Percentiles rank a stretch among this genome's conserved stretches.
Evolutionary conservation across 495 filamentous ascomycete species (phyloP).

Genomic region (Penicillium ochrochloron): DNA sequence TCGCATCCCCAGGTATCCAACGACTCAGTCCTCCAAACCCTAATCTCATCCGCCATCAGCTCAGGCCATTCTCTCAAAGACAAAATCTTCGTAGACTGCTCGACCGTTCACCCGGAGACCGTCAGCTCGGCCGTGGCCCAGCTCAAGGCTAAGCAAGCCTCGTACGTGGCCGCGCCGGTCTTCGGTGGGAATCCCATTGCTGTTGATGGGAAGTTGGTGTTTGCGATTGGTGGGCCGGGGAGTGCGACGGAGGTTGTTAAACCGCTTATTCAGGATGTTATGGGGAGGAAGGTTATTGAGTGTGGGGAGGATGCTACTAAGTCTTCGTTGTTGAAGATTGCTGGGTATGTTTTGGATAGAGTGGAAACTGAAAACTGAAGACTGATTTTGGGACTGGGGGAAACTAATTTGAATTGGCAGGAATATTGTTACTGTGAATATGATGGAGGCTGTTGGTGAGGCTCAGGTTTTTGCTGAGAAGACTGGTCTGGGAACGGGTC

Average conservation of each 20-base stretch:
- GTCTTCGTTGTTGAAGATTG: slow-evolving; percentile 53
- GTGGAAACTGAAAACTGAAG: no score
- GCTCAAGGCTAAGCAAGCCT: slow-evolving; percentile 40
- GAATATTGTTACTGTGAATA: slow-evolving; percentile 52
- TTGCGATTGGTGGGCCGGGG: slow-evolving; percentile 48
- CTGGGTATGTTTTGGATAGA: slow-evolving; percentile 34
- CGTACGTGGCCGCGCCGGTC: slow-evolving; percentile 49
- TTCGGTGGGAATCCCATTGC: slow-evolving; percentile 53
- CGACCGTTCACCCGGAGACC: slow-evolving; percentile 50
- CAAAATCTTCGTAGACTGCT: slow-evolving; percentile 57
- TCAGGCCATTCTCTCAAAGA: slow-evolving; percentile 42
- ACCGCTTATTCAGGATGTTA: slow-evolving; percentile 51
- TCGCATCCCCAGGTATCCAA: slow-evolving; percentile 41
- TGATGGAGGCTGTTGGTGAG: slow-evolving; percentile 58
- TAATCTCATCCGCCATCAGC: slow-evolving; percentile 38
- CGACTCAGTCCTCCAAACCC: slow-evolving; percentile 43
- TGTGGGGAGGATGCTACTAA: slow-evolving; percentile 54
- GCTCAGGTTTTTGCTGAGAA: slow-evolving; percentile 60
- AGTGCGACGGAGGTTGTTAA: slow-evolving; percentile 41
- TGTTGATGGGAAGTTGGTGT: slow-evolving; percentile 51
- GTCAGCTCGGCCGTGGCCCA: slow-evolving; percentile 41
- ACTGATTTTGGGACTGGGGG: no score
- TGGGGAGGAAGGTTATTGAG: slow-evolving; percentile 52
- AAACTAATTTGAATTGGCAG: slow-evolving; percentile 23
- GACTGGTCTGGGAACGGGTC: slow-evolving; percentile 53